Conservation (phyloP, 495 filamentous ascomycete genomes). For the Aspergillus affinis region DNA sequence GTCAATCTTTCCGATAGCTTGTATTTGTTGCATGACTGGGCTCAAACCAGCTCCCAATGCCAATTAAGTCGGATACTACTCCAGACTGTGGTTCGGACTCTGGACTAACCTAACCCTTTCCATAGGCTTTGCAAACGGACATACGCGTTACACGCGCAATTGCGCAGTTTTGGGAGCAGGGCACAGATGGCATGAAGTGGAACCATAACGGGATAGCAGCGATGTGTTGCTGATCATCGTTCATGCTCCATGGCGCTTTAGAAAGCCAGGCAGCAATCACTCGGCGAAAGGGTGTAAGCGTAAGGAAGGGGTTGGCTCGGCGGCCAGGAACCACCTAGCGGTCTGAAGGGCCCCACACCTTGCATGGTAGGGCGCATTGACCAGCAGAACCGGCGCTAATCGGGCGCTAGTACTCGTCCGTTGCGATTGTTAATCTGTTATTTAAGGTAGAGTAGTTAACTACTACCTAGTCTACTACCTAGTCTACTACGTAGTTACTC, state of each 20-base stretch:
- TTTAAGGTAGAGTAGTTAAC: too few species aligned
- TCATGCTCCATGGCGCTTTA: background rate
- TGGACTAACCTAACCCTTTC: background rate
- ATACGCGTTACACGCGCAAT: background rate
- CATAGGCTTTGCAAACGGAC: too few species aligned
- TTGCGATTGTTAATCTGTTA: too few species aligned
- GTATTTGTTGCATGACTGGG: background rate
- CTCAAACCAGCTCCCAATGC: background rate
- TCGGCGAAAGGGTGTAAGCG: background rate
- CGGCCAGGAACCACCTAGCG: background rate
- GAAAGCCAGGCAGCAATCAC: conserved; percentile 17
- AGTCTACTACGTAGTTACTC: too few species aligned
- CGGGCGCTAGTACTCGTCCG: background rate
- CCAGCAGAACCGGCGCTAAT: conserved; percentile 16
- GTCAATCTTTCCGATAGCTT: background rate
- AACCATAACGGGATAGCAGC: background rate
- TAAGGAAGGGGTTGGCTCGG: too few species aligned
- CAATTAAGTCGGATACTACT: background rate
- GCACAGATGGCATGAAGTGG: conserved; percentile 2
- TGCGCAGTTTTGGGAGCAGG: background rate
- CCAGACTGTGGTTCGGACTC: background rate
- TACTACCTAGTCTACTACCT: too few species aligned
- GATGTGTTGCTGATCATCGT: conserved; percentile 15
- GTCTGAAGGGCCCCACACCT: background rate
- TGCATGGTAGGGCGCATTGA: conserved; percentile 7